phyloP scores from a whole-genome alignment of 2,329 filamentous ascomycete species.

The Fusarium duplospermum region DNA sequence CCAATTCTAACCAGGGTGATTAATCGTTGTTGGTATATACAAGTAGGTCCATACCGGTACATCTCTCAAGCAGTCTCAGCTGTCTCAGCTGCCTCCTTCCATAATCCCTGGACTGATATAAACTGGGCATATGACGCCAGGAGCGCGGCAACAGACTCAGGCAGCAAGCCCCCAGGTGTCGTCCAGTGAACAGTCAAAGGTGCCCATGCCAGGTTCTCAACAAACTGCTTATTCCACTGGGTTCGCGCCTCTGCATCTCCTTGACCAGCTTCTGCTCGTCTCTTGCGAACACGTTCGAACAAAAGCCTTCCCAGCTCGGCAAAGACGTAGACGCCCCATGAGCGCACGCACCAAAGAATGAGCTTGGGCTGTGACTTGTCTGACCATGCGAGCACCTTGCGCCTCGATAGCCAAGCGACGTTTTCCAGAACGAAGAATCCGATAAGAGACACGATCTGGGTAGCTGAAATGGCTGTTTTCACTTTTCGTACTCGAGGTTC shows the following conservation, averaged over 20 bases:
- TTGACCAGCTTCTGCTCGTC: neutral
- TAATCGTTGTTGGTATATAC: neutral
- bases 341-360: constrained; percentile 16
- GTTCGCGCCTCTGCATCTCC: neutral
- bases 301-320: constrained; percentile 18
- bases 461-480: neutral
- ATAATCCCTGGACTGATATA: constrained; percentile 16
- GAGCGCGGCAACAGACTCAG: constrained; percentile 15
- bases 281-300: constrained; percentile 1
- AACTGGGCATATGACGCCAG: constrained; percentile 28
- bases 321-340: constrained; percentile 20
- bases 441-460: constrained; percentile 15
- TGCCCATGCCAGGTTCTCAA: constrained; percentile 10
- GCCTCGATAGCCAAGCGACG: constrained; percentile 13
- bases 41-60: neutral
- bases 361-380: constrained; percentile 17
- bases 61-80: neutral
- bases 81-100: constrained; percentile 11
- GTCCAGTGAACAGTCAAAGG: constrained; percentile 30
- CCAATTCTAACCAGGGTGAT: neutral
- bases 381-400: constrained; percentile 6
- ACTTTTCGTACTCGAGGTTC: neutral
- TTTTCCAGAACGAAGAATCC: constrained; percentile 20
- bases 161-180: constrained; percentile 9
- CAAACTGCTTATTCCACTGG: constrained; percentile 21